Evolutionary conservation across 345 rosid genomes (phyloP), one percentile per base, ranked within the genome.

Genomic region (Eucalyptus guilfoylei): DNA sequence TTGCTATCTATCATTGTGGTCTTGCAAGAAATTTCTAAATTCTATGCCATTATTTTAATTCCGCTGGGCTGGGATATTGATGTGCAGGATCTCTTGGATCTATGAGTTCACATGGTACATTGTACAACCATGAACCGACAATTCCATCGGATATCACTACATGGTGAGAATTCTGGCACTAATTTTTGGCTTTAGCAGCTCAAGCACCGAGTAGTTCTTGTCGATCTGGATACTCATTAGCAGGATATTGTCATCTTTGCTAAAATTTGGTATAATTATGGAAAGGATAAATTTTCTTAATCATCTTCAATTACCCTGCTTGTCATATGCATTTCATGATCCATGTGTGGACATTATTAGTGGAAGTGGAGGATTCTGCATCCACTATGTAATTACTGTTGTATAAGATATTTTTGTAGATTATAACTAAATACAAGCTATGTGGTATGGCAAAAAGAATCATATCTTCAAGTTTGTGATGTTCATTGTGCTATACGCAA

Each of bases 71-170:
- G 45, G 26, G 45, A 76, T 37, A 26, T 76, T 37, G 83, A 76
- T 1, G 5, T 92, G 90, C 92, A 97, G 99, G 99, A 64, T 96
- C 98, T 49, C 94, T 98, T 89, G 99, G 99, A 89, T 92, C 96
- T 87, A 86, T 97, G 95, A 94, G 98, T 89, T 92, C 97, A 76
- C 92, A 89, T 48, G 98, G 98, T 88, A 90, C 97, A 1, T 89
- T 97, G 91, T 96, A 95, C 90, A 91, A 93, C 17, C 94, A 91
- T 87, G 91, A 64, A 47, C 91, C 90, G 45, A 89, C 94, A 15
- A 89, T 90, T 69, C 85, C 93, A 91, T 86, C 94, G 37, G 94
- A 92, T 87, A 91, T 95, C 90, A 85, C 93, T 87, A 96, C 99
- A 34, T 98, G 99, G 99, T 96, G 87, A 93, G 96, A 88, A n/a